These are phyloP conservation scores for Alternaria incomplexa DNA, from an alignment of 2,329 filamentous ascomycete genomes.

Conservation along the genomic window DNA sequence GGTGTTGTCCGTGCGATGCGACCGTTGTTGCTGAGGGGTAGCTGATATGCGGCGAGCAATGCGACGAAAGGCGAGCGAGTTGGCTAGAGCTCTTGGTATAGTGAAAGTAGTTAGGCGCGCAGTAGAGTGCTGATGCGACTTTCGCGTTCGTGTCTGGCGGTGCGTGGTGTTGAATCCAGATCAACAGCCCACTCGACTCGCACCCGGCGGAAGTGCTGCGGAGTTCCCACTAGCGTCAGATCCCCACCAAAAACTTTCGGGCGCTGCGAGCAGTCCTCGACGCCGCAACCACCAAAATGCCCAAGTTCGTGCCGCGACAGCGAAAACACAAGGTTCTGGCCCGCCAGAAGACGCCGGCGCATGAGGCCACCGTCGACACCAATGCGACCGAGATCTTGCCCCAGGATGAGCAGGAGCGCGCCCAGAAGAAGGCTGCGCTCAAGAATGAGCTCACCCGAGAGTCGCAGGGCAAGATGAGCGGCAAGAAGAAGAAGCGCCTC, in stretches of 20 bases:
- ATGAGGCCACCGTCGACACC: constrained; percentile 55
- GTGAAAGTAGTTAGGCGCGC: background rate
- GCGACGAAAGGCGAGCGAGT: background rate
- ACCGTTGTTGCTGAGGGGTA: background rate
- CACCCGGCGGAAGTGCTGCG: constrained; percentile 18
- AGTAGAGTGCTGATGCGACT: background rate
- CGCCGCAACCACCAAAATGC: constrained; percentile 33
- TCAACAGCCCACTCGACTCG: constrained; percentile 2
- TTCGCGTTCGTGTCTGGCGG: background rate
- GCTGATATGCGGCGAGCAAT: background rate
- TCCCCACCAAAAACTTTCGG: constrained; percentile 47
- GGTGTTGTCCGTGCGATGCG: background rate
- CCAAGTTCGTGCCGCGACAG: constrained; percentile 58
- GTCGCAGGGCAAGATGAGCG: constrained; percentile 62
- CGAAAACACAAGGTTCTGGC: constrained; percentile 70
- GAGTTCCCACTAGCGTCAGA: constrained; percentile 26
- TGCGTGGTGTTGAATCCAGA: background rate
- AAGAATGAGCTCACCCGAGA: constrained; percentile 61
- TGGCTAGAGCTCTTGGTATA: background rate
- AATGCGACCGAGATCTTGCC: constrained; percentile 60
- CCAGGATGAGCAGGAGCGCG: constrained; percentile 59
- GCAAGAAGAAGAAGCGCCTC: constrained; percentile 71
- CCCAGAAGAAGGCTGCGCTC: constrained; percentile 58
- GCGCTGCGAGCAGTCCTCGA: constrained; percentile 11
- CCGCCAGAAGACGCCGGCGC: constrained; percentile 57